Evolutionary conservation across 2,329 filamentous ascomycete genomes (phyloP), one percentile per base, ranked within the genome.

Genomic region (Aspergillus felis): DNA sequence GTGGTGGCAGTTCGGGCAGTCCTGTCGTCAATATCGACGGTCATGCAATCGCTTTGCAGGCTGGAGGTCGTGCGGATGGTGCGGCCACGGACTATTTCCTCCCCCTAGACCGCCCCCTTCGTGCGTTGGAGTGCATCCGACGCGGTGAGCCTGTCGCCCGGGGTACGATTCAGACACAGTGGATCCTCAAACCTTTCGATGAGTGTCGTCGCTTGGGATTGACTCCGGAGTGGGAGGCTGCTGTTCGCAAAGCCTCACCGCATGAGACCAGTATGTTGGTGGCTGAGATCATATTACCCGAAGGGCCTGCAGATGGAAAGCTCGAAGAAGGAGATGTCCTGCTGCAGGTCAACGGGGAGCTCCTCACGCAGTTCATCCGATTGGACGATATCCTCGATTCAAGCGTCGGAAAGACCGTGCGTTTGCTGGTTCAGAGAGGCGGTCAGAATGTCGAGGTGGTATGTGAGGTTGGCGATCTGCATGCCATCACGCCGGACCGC

Each of bases 31-130:
- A 97, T 75, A 89, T 96, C 59, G 91, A 96, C 74, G 94, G 94
- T 10, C 89, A 87, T 70, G 94, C 92, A 4, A 88, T 99, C 56
- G 94, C 94, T 42, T 79, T 99, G 48, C 94, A 99, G 76, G 94
- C 94, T 49, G 94, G 95, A 61, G 94, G 94, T 48, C 85, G 94
- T 74, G 90, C 91, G 29, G 94, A 99, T 71, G 93, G 93, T 59
- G 94, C 94, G 48, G 93, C 95, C 12, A 99, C 94, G 22, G 94
- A 99, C 74, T 99, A 99, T 74, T 97, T 99, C 76, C 80, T 99
- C 4, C 94, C 94, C 1, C 81, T 99, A 14, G 93, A 99, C 72
- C 88, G 94, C 56, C 94, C 95, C 0, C 77, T 93, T 44, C 87
- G 94, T 61, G 94, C 94, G 1, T 81, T 99, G 55, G 84, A 91